Evolutionary conservation across 495 filamentous ascomycete species (phyloP).

Genomic region (Penicillium pulvis): DNA sequence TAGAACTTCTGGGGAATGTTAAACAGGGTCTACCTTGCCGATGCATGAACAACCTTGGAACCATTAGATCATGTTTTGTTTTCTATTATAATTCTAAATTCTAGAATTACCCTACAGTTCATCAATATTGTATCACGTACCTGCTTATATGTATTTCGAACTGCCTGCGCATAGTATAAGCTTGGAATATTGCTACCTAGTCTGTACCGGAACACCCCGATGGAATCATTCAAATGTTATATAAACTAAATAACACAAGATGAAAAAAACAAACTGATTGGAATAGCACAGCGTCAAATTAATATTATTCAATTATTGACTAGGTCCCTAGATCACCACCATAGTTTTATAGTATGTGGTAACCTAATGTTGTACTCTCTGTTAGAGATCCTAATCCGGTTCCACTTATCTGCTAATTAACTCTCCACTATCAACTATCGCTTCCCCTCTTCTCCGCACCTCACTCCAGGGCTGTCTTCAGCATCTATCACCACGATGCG

Average conservation of each 20-base stretch:
- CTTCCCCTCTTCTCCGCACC: conserved; percentile 6
- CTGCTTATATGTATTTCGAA: too few species aligned
- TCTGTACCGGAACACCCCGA: not conserved
- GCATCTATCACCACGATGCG: not conserved
- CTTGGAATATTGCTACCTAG: not conserved
- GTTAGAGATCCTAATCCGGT: not conserved
- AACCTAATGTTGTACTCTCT: not conserved
- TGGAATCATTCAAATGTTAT: too few species aligned
- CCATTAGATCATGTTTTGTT: not conserved
- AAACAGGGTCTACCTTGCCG: not conserved
- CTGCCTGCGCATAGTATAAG: not conserved
- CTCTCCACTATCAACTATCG: conserved; percentile 1
- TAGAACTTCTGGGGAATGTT: conserved; percentile 8
- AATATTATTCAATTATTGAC: too few species aligned
- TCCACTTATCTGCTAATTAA: not conserved
- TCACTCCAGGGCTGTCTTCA: not conserved
- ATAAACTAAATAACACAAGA: too few species aligned
- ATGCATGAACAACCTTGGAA: not conserved
- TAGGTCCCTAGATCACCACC: too few species aligned
- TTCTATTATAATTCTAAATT: not conserved
- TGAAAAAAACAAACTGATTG: too few species aligned
- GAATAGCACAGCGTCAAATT: too few species aligned
- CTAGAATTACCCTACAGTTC: too few species aligned
- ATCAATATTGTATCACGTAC: too few species aligned
- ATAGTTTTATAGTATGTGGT: too few species aligned